Percentiles rank a stretch among this genome's conserved stretches.
Conservation (phyloP, 805 yeast genomes). For the Cephaloascus fragrans region DNA sequence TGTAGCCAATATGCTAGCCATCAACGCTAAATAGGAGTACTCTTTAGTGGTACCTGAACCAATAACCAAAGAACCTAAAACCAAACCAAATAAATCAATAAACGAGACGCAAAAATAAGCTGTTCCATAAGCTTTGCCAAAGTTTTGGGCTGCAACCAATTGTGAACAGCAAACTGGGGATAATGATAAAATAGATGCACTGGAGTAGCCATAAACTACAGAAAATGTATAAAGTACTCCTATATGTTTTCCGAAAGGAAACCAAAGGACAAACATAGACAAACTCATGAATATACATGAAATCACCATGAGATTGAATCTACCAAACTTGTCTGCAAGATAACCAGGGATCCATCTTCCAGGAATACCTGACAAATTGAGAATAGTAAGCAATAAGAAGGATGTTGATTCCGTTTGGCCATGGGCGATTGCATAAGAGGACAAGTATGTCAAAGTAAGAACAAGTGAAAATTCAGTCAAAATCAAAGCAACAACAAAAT, state of each 20-base stretch:
- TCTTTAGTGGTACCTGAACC: slow-evolving; percentile 17
- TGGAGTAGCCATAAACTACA: slow-evolving; percentile 45
- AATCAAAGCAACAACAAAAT: slow-evolving; percentile 27
- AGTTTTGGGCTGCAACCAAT: slow-evolving; percentile 51
- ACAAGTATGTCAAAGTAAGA: slow-evolving; percentile 29
- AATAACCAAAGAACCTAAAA: slow-evolving; percentile 24
- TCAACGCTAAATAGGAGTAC: slow-evolving; percentile 21
- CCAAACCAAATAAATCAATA: slow-evolving; percentile 25
- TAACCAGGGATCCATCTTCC: slow-evolving; percentile 51
- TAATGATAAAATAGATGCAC: slow-evolving; percentile 53
- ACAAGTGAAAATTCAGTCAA: slow-evolving; percentile 29
- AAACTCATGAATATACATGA: slow-evolving; percentile 37
- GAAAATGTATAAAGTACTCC: slow-evolving; percentile 42
- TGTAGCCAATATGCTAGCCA: slow-evolving; percentile 19
- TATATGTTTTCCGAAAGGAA: slow-evolving; percentile 45
- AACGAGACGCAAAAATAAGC: slow-evolving; percentile 49
- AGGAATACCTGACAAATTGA: slow-evolving; percentile 36
- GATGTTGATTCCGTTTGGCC: slow-evolving; percentile 29
- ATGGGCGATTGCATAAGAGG: slow-evolving; percentile 31
- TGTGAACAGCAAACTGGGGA: slow-evolving; percentile 65
- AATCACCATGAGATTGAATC: slow-evolving; percentile 44
- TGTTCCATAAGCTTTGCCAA: slow-evolving; percentile 63
- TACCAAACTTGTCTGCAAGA: slow-evolving; percentile 44
- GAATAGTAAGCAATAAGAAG: slow-evolving; percentile 33
- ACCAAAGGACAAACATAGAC: slow-evolving; percentile 48